phyloP scores from a whole-genome alignment of 208 protist genomes.

The Vickermania spadyakhi region DNA sequence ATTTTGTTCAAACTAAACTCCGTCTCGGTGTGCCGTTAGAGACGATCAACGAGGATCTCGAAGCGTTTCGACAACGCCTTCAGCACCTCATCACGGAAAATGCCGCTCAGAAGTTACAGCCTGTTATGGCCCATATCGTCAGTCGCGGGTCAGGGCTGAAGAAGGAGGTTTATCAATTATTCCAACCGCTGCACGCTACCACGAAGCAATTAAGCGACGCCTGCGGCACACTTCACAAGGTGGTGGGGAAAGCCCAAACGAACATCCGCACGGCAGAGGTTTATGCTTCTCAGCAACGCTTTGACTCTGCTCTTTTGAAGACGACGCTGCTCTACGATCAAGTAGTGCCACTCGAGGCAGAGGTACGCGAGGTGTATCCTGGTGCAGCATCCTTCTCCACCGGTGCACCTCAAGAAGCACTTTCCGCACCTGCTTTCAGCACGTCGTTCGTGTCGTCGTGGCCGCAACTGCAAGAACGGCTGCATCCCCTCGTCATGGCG shows the following conservation, averaged over 20 bases:
- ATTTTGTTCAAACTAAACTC: constrained; percentile 67
- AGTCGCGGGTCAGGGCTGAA: constrained; percentile 61
- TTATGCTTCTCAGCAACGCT: constrained; percentile 42
- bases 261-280: constrained; percentile 44
- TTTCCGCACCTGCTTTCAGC: too few species aligned
- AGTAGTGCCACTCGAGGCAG: constrained; percentile 29
- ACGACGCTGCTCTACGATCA: constrained; percentile 58
- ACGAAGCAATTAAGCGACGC: constrained; percentile 37
- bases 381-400: background rate
- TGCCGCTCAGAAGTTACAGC: constrained; percentile 73
- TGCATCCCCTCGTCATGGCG: background rate
- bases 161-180: constrained; percentile 59
- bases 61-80: constrained; percentile 39
- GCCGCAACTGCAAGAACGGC: background rate
- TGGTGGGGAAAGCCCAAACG: constrained; percentile 19
- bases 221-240: constrained; percentile 19
- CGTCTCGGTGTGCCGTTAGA: constrained; percentile 55
- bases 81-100: constrained; percentile 51
- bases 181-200: constrained; percentile 34
- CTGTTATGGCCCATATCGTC: constrained; percentile 65
- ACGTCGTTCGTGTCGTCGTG: background rate
- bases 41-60: constrained; percentile 54
- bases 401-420: background rate
- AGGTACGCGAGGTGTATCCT: constrained; percentile 9
- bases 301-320: constrained; percentile 46